These are phyloP conservation scores for Arachnopeziza araneosa DNA, from an alignment of 2,329 filamentous ascomycete genomes.

Conservation along the genomic window DNA sequence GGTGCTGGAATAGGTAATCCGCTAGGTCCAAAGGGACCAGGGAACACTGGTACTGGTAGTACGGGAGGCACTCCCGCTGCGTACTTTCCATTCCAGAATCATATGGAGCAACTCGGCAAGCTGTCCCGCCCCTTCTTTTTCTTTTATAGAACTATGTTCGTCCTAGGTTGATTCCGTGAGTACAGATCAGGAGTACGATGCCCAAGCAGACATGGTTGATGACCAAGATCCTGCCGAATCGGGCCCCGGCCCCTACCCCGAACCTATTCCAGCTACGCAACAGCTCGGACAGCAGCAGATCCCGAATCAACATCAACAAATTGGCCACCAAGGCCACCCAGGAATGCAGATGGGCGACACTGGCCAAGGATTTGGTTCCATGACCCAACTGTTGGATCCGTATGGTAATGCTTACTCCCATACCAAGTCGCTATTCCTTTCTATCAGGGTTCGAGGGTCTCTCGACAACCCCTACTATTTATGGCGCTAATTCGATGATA, in stretches of 20 bases:
- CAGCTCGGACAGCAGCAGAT: constrained; percentile 22
- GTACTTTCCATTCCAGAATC: constrained; percentile 86
- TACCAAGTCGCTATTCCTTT: too few species aligned
- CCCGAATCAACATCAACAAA: constrained; percentile 13
- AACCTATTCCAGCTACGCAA: constrained; percentile 41
- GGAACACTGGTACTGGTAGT: constrained; percentile 31
- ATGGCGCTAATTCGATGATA: background rate
- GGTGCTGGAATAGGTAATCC: constrained; percentile 20
- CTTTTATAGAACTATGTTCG: constrained; percentile 54
- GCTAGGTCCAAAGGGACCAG: constrained; percentile 27
- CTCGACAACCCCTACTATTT: too few species aligned
- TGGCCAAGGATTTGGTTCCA: constrained; percentile 35
- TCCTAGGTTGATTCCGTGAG: constrained; percentile 59
- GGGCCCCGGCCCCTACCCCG: constrained; percentile 61
- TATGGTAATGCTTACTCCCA: constrained; percentile 43
- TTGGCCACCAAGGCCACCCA: constrained; percentile 36
- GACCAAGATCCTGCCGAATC: constrained; percentile 68
- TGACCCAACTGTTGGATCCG: constrained; percentile 50
- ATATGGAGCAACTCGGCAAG: constrained; percentile 95
- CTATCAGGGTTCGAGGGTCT: too few species aligned
- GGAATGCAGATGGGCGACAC: constrained; percentile 35
- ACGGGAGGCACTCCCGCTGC: constrained; percentile 39
- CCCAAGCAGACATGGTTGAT: constrained; percentile 82
- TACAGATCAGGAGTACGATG: constrained; percentile 96
- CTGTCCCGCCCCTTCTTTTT: constrained; percentile 45